Evolutionary conservation across 2,329 filamentous ascomycete genomes (phyloP), one percentile per base, ranked within the genome.

Genomic region (Apiospora marii): DNA sequence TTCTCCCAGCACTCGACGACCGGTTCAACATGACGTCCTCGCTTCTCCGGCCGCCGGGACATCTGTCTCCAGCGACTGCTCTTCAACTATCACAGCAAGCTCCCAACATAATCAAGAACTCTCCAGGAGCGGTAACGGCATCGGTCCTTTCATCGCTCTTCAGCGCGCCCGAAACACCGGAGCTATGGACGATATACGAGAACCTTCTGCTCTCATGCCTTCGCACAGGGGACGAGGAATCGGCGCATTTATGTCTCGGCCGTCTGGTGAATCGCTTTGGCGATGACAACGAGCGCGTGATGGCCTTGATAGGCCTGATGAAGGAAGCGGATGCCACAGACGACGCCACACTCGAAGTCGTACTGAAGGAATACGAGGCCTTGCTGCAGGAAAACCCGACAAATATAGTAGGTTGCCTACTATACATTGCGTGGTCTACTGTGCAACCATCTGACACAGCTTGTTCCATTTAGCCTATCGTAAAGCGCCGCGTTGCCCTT

Each of bases 171-270:
- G 95, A 98, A 81, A 92, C 91, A 0, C 87, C 93, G 71, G 94
- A 97, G 76, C 87, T 94, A 79, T 98, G 96, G 95, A 89, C 89
- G 22, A 90, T 90, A 61, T 93, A 96, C 82, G 96, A 98, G 84
- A 96, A 97, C 80, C 88, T 98, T 24, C 86, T 98, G 76, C 85
- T 96, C 46, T 91, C 94, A 43, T 96, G 94, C 79, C 88, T 99
- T 49, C 92, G 94, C 69, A 95, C 94, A 0, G 93, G 94, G 71
- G 94, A 98, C 82, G 92, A 97, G 77, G 85, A 90, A 75, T 90
- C 93, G 34, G 96, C 96, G 34, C 90, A 91, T 75, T 82, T 91
- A 77, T 94, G 93, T 80, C 87, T 98, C 49, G 90, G 93, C 78
- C 90, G 92, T 74, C 88, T 99, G 67, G 91, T 91, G 5, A 86